These are phyloP conservation scores for Tylopilus felleus DNA, from an alignment of 768 basidiomycete species.

Conservation along the genomic window DNA sequence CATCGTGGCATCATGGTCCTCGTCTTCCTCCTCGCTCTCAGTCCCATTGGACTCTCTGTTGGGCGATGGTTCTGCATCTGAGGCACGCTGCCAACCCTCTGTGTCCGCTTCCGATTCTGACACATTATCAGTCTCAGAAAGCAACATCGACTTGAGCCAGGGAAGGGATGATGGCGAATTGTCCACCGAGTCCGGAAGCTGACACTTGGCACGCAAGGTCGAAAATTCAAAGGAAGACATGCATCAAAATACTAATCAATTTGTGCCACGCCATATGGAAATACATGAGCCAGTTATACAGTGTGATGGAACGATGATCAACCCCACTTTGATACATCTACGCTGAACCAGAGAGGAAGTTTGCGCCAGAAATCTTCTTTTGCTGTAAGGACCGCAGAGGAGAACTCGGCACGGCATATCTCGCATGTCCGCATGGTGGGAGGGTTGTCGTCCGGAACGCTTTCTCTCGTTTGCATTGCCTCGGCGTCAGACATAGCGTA, in stretches of 20 bases:
- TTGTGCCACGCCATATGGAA: neutral
- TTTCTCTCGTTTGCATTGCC: slow-evolving; percentile 59
- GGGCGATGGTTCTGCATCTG: neutral
- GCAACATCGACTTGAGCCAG: neutral
- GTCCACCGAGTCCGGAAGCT: neutral
- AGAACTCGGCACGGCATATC: slow-evolving; percentile 59
- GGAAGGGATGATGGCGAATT: neutral
- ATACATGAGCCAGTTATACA: slow-evolving; percentile 12
- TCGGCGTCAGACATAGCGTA: slow-evolving; percentile 68
- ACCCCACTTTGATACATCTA: slow-evolving; percentile 44
- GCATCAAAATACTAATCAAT: neutral
- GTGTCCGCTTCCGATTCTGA: neutral
- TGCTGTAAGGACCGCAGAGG: slow-evolving; percentile 53
- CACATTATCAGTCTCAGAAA: slow-evolving; percentile 1
- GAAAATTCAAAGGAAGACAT: neutral
- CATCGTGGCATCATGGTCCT: slow-evolving; percentile 1
- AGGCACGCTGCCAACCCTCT: neutral
- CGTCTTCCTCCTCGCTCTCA: slow-evolving; percentile 15
- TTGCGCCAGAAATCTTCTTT: slow-evolving; percentile 64
- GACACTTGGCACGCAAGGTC: neutral
- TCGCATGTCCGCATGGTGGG: slow-evolving; percentile 59
- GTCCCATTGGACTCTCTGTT: neutral
- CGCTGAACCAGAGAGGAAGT: slow-evolving; percentile 63
- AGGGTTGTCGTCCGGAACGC: slow-evolving; percentile 39
- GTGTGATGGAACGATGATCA: slow-evolving; percentile 9